Percentiles rank a stretch among this genome's conserved stretches.
Evolutionary conservation across 2,329 filamentous ascomycete genomes (phyloP).

Genomic region (Magnaporthiopsis incrustans): DNA sequence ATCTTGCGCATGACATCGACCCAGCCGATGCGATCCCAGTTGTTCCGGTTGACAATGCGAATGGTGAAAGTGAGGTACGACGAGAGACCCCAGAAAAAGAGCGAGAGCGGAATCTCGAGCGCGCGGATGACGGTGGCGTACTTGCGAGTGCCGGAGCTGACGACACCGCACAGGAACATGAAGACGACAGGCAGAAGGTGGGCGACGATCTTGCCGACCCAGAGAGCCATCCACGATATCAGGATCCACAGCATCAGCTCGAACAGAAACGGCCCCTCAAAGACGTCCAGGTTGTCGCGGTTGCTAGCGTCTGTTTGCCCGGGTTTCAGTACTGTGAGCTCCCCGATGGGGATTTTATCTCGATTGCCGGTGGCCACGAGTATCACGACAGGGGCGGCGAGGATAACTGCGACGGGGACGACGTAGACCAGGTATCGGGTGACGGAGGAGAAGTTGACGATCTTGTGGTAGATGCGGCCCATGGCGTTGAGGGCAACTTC

Average conservation of each 20-base stretch:
- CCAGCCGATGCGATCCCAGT: constrained; percentile 36
- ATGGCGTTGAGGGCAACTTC: constrained; percentile 54
- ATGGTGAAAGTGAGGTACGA: constrained; percentile 55
- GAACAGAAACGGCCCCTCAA: constrained; percentile 42
- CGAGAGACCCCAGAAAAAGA: constrained; percentile 61
- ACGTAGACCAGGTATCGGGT: constrained; percentile 63
- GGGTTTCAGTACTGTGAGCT: constrained; percentile 12
- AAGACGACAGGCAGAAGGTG: constrained; percentile 53
- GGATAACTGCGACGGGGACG: constrained; percentile 51
- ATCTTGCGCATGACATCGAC: constrained; percentile 53
- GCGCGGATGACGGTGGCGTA: constrained; percentile 58
- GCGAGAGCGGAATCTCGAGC: constrained; percentile 56
- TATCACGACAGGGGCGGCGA: constrained; percentile 55
- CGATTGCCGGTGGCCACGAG: constrained; percentile 34
- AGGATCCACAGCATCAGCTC: constrained; percentile 62
- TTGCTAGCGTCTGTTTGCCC: background rate
- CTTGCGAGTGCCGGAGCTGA: constrained; percentile 62
- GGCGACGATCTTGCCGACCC: constrained; percentile 58
- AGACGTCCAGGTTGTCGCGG: background rate
- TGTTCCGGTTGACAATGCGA: constrained; percentile 30
- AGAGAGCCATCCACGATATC: constrained; percentile 58
- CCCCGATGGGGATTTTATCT: constrained; percentile 9
- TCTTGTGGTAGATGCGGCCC: constrained; percentile 56
- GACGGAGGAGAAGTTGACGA: constrained; percentile 54
- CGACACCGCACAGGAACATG: constrained; percentile 61